Evolutionary conservation across 495 filamentous ascomycete genomes (phyloP).

Genomic region (Hypoxylon perforatum): DNA sequence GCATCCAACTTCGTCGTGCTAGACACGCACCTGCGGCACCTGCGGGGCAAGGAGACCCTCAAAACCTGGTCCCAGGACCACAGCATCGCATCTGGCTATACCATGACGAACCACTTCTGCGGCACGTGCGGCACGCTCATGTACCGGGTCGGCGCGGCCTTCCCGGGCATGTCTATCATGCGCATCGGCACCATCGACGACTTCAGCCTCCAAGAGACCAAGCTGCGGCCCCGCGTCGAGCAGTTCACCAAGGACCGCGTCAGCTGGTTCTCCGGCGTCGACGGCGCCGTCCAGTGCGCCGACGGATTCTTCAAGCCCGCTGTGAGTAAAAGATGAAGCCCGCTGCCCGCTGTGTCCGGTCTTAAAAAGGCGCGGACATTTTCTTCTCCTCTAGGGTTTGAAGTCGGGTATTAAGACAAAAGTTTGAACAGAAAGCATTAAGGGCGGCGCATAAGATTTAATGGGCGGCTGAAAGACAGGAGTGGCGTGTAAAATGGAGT

Average conservation of each 20-base stretch:
- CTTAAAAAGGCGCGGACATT: no score
- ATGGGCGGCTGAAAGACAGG: no score
- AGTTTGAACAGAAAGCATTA: no score
- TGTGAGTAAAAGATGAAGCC: no score
- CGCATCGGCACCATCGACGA: constrained; percentile 67
- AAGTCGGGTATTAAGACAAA: no score
- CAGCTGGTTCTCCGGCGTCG: constrained; percentile 52
- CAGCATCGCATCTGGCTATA: constrained; percentile 54
- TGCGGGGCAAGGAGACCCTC: constrained; percentile 60
- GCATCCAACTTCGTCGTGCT: constrained; percentile 64
- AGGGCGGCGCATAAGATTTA: no score
- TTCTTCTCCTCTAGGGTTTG: no score
- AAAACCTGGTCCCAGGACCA: constrained; percentile 51
- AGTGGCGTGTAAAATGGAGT: no score
- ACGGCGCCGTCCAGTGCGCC: constrained; percentile 44
- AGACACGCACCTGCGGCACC: constrained; percentile 54
- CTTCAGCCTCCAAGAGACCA: constrained; percentile 62
- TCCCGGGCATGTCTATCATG: constrained; percentile 55
- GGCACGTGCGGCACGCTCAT: constrained; percentile 64
- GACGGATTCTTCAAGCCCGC: constrained; percentile 1
- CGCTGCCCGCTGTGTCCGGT: no score
- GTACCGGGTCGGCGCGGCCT: constrained; percentile 56
- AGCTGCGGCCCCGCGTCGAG: constrained; percentile 59
- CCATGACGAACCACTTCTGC: constrained; percentile 69
- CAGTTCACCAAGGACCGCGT: constrained; percentile 58